phyloP scores from a whole-genome alignment of 2,329 filamentous ascomycete species.

The Rosellinia necatrix region DNA sequence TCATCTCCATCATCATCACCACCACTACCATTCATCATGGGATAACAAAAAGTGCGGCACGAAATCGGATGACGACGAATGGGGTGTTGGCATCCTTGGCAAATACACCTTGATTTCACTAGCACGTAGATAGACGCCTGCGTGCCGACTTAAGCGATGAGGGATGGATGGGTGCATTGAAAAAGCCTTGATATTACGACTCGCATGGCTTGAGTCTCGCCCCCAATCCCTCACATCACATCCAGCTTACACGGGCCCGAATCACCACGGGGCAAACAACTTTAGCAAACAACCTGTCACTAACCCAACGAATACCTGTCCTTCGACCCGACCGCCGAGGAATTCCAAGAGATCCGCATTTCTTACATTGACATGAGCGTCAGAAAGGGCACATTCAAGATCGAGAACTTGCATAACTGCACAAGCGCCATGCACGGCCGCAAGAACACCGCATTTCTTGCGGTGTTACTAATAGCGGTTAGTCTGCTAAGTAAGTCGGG shows the following conservation, averaged over 20 bases:
- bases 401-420: background rate
- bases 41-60: too few relatives aligned
- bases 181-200: background rate
- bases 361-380: background rate
- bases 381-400: background rate
- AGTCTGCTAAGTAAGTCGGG: conserved; percentile 10
- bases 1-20: too few relatives aligned
- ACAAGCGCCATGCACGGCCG: background rate
- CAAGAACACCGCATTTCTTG: background rate
- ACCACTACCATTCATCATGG: too few relatives aligned
- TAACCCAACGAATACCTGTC: background rate
- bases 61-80: background rate
- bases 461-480: conserved; percentile 11
- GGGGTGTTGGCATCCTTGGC: background rate
- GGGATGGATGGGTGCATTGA: background rate
- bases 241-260: background rate
- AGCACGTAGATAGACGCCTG: background rate
- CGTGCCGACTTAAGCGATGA: background rate
- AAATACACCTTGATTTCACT: background rate
- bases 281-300: background rate
- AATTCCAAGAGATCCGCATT: background rate
- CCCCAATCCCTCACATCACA: background rate
- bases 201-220: background rate
- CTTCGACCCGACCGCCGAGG: background rate
- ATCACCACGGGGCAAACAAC: too few relatives aligned